These are phyloP conservation scores for Eimeria falciformis DNA, from an alignment of 169 alveolate species.

Conservation along the genomic window DNA sequence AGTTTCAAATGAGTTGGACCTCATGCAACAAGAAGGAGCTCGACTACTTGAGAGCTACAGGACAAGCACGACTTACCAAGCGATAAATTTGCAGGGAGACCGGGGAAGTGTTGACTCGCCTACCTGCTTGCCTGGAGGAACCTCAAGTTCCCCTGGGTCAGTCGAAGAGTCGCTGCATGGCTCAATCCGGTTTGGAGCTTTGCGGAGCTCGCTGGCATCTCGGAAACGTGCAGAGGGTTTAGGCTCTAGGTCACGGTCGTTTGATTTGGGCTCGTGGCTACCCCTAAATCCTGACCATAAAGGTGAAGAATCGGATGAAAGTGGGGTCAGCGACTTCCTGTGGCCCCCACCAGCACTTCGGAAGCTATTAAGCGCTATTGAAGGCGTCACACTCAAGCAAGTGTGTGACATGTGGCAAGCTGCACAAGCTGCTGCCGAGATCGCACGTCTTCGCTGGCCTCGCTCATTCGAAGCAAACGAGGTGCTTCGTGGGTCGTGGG, in stretches of 20 bases:
- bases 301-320: background rate
- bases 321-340: background rate
- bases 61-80: background rate
- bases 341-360: constrained; percentile 52
- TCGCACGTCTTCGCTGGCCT: background rate
- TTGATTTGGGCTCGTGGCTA: background rate
- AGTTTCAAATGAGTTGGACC: background rate
- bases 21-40: background rate
- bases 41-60: background rate
- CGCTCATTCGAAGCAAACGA: background rate
- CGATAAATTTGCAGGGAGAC: background rate
- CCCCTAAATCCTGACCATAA: background rate
- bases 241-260: background rate
- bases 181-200: background rate
- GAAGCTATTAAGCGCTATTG: background rate
- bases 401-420: background rate
- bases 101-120: background rate
- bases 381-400: background rate
- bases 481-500: background rate
- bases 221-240: background rate
- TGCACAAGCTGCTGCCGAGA: background rate
- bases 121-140: background rate
- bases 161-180: background rate
- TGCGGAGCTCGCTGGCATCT: background rate
- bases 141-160: background rate